Evolutionary conservation across 331 rosid species (phyloP), one percentile per base, ranked within the genome.

Genomic region (Phaseolus coccineus): DNA sequence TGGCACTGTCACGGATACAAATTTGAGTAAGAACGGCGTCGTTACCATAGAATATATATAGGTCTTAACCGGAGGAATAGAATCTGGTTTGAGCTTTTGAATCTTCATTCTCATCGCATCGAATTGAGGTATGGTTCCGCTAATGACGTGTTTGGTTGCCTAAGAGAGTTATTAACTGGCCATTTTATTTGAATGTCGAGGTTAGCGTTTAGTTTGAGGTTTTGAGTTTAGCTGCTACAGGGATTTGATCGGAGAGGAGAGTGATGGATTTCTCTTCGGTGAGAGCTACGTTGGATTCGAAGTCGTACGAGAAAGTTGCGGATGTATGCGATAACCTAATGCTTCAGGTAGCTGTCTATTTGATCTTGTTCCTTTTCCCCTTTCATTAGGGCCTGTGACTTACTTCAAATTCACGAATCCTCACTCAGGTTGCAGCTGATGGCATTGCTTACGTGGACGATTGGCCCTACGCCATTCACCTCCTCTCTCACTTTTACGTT

Each of bases 391-490:
- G 73, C 63, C 63, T 64, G 1, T 69, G 24, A 11, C 59, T 68
- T n/a, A 67, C 6, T 69, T 42, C 4, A 67, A 42, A 22, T 67
- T 65, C 69, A 33, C 14, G 10, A 22, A 8, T 25, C 64, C 22
- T 71, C 22, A 37, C 76, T 74, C 89, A 94, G 99, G 97, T 88
- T 79, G 94, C 96, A 11, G 92, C 94, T 0, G 98, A 91, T 57
- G 99, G 96, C 69, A 69, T 90, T 83, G 59, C 88, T 73, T 96
- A 81, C 66, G 90, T 89, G 79, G 92, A 91, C n/a, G 90, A 91
- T 12, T 96, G 98, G 98, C 99, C 99, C 50, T 93, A 89, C 83
- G 79, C 91, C 46, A 82, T 89, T 90, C 99, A 96, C 85, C 90
- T 96, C 50, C 89, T 96, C 50, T 85, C 85, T 77, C 90, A 89